phyloP scores from a whole-genome alignment of 768 basidiomycete genomes.

The Dioszegia hungarica region DNA sequence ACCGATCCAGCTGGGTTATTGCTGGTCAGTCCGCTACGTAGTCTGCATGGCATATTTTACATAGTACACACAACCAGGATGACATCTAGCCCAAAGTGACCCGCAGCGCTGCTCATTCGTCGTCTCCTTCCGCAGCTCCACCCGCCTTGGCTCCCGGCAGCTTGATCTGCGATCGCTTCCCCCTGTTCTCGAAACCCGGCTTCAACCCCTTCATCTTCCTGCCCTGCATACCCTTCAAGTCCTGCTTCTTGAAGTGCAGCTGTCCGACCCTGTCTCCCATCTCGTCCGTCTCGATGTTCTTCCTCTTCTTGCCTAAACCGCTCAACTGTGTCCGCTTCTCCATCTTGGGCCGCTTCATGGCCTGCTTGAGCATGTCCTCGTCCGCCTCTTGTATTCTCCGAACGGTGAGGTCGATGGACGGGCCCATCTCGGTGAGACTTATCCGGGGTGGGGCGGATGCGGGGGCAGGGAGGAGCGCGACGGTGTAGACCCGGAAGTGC shows the following conservation, averaged over 20 bases:
- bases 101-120: background rate
- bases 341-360: conserved; percentile 77
- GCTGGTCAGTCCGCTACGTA: too few species aligned
- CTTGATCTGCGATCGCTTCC: conserved; percentile 5
- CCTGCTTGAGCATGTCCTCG: conserved; percentile 70
- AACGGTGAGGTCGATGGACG: conserved; percentile 74
- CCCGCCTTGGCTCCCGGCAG: background rate
- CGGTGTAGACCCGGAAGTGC: conserved; percentile 81
- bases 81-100: background rate
- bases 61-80: background rate
- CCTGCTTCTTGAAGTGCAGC: conserved; percentile 84
- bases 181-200: conserved; percentile 22
- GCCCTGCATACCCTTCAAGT: conserved; percentile 76
- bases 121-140: background rate
- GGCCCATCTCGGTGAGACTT: conserved; percentile 83
- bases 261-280: conserved; percentile 94
- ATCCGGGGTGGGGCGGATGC: conserved; percentile 76
- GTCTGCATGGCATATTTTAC: background rate
- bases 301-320: conserved; percentile 73
- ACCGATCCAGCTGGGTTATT: too few species aligned
- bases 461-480: conserved; percentile 62
- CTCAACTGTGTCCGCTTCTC: conserved; percentile 81
- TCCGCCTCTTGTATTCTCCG: conserved; percentile 72
- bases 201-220: conserved; percentile 92
- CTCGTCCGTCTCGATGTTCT: conserved; percentile 90